Base-by-base conservation (phyloP, 2,329 filamentous ascomycete genomes). In the Pestalotiopsis sp. region DNA sequence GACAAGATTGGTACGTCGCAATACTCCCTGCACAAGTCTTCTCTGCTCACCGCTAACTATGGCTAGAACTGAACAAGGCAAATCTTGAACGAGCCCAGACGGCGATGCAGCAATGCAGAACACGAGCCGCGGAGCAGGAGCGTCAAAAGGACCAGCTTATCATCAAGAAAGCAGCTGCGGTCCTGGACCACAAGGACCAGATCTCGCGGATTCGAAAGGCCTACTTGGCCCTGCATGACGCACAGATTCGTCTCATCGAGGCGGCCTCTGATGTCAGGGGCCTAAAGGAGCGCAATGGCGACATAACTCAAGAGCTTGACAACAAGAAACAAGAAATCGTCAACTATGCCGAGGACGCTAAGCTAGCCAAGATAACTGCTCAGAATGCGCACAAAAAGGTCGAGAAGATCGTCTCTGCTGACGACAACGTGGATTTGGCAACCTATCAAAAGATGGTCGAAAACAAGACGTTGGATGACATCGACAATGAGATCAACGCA, bases 211-310 rank as follows among this genome's bases (percentile, higher is more conserved):
- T 97, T 59, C 87, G 89, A 14, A 79, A 83, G 63, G 85, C 89
- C 5, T 89, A 92, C 66, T 85, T 91, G 60, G 86, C 87, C 14
- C 81, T 93, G 12, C 80, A 95, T 17, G 90, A 95, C 74, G 89
- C 88, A 2, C 87, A 93, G 72, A 85, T 98, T 59, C 85, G 90
- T 70, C 82, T 88, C 0, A 87, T 97, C 38, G 96, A 99, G 82
- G 95, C 94, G 1, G 79, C 85, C n/a, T 98, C 94, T 0, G 96
- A 99, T 75, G 80, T 92, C 2, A 85, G 89, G 59, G 87, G 88
- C 5, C 83, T 98, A n/a, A 87, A 89, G 73, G 82, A 83, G 17
- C 90, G 90, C 69, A 93, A 94, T 73, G 74, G 79, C 9, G 84
- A 88, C 62, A 88, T 94, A 69, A 84, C 86, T 67, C 76, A 83